Evolutionary conservation across 2,329 filamentous ascomycete species (phyloP).

Genomic region (Cadophora luteo-olivacea): DNA sequence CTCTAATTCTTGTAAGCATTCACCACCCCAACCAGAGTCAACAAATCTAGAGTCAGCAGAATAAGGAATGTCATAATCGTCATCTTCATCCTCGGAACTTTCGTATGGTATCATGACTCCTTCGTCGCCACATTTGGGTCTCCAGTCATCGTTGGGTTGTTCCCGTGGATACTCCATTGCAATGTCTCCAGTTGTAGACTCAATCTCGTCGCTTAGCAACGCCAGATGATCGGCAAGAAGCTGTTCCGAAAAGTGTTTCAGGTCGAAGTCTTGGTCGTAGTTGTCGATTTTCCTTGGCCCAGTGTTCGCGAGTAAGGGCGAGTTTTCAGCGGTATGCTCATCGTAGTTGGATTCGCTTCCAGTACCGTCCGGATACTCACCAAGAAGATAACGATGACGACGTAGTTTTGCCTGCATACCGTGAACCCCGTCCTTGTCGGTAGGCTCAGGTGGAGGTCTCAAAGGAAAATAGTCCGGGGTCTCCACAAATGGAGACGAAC

Average conservation of each 20-base stretch:
- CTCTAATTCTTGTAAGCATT: conserved; percentile 93
- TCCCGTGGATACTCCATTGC: conserved; percentile 28
- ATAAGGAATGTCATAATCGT: conserved; percentile 60
- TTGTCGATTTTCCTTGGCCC: conserved; percentile 21
- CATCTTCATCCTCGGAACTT: conserved; percentile 55
- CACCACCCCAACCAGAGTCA: conserved; percentile 75
- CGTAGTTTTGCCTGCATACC: conserved; percentile 35
- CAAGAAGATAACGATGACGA: conserved; percentile 55
- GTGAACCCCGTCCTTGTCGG: conserved; percentile 39
- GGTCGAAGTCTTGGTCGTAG: conserved; percentile 34
- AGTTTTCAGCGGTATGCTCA: conserved; percentile 48
- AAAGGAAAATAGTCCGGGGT: conserved; percentile 41
- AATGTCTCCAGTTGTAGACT: conserved; percentile 8
- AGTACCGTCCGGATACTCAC: conserved; percentile 52
- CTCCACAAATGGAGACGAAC: conserved; percentile 43
- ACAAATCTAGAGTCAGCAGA: conserved; percentile 65
- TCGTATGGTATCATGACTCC: conserved; percentile 53
- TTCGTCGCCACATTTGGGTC: conserved; percentile 40
- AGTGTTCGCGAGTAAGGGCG: conserved; percentile 14
- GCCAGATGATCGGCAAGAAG: conserved; percentile 21
- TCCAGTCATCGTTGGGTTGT: conserved; percentile 35
- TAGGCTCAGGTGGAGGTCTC: conserved; percentile 29
- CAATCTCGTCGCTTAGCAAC: conserved; percentile 12
- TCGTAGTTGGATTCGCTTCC: conserved; percentile 56
- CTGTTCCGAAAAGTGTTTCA: conserved; percentile 33